Evolutionary conservation across 176 grass and related monocot species (phyloP).

Genomic region (Metroxylon sagu): DNA sequence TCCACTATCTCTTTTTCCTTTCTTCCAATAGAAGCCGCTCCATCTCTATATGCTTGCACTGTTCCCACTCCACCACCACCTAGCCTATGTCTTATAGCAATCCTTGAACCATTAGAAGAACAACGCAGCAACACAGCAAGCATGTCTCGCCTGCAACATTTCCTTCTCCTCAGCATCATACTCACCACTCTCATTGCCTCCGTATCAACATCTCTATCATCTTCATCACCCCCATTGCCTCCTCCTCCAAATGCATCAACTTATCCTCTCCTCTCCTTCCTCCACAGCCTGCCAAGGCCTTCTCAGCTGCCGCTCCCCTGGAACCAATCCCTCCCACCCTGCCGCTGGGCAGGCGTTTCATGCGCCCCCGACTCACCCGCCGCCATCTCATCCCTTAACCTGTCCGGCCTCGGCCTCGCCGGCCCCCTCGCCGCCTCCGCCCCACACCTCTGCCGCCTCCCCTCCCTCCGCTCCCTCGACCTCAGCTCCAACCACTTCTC

Average conservation of each 20-base stretch:
- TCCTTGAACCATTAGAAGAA: no score
- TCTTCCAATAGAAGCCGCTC: no score
- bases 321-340: constrained; percentile 17
- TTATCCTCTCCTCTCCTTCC: constrained; percentile 34
- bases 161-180: no score
- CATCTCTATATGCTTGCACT: no score
- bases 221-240: neutral
- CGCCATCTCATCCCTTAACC: constrained; percentile 31
- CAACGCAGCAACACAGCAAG: no score
- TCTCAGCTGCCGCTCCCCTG: constrained; percentile 41
- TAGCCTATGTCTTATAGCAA: no score
- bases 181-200: no score
- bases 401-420: constrained; percentile 28
- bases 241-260: neutral
- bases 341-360: constrained; percentile 33
- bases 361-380: constrained; percentile 24
- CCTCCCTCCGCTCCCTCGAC: constrained; percentile 28
- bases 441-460: constrained; percentile 33
- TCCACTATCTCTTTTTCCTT: no score
- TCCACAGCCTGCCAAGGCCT: constrained; percentile 15
- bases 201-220: no score
- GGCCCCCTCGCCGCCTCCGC: constrained; percentile 21
- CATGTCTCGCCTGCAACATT: no score
- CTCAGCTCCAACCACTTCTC: constrained; percentile 41
- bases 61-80: no score